Conservation (phyloP, 495 filamentous ascomycete genomes). For the Penicillium cosmopolitanum region DNA sequence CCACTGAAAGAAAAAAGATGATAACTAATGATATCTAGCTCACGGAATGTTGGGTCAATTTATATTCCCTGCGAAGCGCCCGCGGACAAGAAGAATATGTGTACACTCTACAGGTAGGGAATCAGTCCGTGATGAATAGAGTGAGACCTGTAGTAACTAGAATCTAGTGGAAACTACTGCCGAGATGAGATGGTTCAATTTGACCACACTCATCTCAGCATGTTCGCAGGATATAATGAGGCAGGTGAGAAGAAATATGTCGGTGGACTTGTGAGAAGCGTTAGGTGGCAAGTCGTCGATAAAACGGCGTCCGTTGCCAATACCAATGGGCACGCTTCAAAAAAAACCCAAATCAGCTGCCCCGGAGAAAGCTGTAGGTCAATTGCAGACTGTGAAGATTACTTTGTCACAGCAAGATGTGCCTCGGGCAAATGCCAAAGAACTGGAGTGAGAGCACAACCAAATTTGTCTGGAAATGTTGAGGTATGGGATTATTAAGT, state of each 20-base stretch:
- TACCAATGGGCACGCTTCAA: neutral
- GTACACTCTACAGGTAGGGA: neutral
- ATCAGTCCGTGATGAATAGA: neutral
- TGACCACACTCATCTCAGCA: neutral
- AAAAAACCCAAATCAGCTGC: neutral
- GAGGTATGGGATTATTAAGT: neutral
- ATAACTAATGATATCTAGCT: neutral
- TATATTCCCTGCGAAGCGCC: neutral
- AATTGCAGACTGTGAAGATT: neutral
- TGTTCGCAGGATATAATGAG: slow-evolving; percentile 8
- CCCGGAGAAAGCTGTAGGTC: neutral
- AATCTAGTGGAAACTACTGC: neutral
- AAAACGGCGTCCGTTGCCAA: neutral
- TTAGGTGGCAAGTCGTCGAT: slow-evolving; percentile 1
- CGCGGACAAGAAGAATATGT: neutral
- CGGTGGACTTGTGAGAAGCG: slow-evolving; percentile 6
- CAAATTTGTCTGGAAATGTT: slow-evolving; percentile 9
- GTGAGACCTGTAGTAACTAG: neutral
- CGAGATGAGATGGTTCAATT: neutral
- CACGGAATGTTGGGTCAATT: neutral
- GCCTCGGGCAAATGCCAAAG: neutral
- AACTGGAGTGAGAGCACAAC: slow-evolving; percentile 7
- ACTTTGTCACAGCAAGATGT: neutral
- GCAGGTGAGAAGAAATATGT: slow-evolving; percentile 8
- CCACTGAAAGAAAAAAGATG: neutral